These are phyloP conservation scores for Candida albicans DNA, from an alignment of 1,139 yeast species.

Conservation along the genomic window DNA sequence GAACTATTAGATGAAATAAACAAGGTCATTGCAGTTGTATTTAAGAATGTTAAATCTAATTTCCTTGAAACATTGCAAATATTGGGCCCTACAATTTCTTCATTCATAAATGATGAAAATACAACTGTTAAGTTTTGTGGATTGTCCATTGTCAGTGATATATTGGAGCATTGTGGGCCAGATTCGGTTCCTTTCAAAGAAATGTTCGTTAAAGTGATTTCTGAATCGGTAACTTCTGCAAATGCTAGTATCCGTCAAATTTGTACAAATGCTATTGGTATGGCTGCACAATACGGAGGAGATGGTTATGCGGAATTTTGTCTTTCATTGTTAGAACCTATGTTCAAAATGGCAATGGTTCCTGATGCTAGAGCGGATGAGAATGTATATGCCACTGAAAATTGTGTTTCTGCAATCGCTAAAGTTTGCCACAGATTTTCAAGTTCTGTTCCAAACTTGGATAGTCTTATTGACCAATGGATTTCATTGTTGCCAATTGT, in stretches of 20 bases:
- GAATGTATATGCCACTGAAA: slow-evolving; percentile 84
- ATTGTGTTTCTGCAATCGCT: slow-evolving; percentile 79
- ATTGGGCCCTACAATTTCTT: slow-evolving; percentile 54
- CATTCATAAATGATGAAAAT: slow-evolving; percentile 64
- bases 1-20: slow-evolving; percentile 84
- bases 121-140: slow-evolving; percentile 75
- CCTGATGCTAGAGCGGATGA: slow-evolving; percentile 90
- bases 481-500: slow-evolving; percentile 76
- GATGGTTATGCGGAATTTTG: slow-evolving; percentile 61
- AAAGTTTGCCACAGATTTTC: slow-evolving; percentile 67
- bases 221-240: slow-evolving; percentile 62
- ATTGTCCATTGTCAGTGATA: slow-evolving; percentile 74
- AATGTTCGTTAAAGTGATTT: slow-evolving; percentile 59
- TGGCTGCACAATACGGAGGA: slow-evolving; percentile 81
- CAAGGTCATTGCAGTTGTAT: slow-evolving; percentile 71
- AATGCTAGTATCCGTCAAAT: slow-evolving; percentile 85
- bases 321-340: slow-evolving; percentile 66
- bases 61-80: slow-evolving; percentile 68
- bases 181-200: slow-evolving; percentile 65
- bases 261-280: slow-evolving; percentile 82
- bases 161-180: slow-evolving; percentile 76
- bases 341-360: slow-evolving; percentile 69
- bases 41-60: slow-evolving; percentile 58
- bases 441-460: slow-evolving; percentile 57
- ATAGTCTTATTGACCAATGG: slow-evolving; percentile 73